phyloP scores from a whole-genome alignment of 345 rosid genomes.

The Hibiscus syriacus region DNA sequence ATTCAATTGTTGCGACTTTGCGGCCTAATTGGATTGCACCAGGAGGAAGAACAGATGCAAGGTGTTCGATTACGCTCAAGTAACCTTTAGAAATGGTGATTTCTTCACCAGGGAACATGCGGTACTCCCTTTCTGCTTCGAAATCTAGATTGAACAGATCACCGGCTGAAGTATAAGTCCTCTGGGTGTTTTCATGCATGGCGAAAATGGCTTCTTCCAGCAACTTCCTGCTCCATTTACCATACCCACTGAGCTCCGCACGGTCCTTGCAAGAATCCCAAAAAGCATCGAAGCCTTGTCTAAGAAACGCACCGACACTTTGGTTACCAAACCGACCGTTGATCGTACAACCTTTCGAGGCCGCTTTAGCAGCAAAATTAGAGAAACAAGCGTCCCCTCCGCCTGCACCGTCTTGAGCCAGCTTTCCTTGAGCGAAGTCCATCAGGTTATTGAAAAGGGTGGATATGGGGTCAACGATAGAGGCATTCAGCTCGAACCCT shows the following conservation, averaged over 20 bases:
- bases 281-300: constrained; percentile 45
- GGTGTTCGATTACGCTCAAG: constrained; percentile 36
- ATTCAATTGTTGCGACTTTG: constrained; percentile 56
- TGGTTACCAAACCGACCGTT: constrained; percentile 25
- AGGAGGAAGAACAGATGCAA: constrained; percentile 70
- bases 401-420: constrained; percentile 10
- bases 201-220: constrained; percentile 72
- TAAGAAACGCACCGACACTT: constrained; percentile 63
- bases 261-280: constrained; percentile 32
- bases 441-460: constrained; percentile 59
- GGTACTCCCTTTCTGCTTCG: constrained; percentile 78
- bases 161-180: constrained; percentile 81
- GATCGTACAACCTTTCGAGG: constrained; percentile 23
- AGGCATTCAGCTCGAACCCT: constrained; percentile 44
- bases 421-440: constrained; percentile 72
- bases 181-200: constrained; percentile 65
- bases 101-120: constrained; percentile 87
- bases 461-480: constrained; percentile 45
- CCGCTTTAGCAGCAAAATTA: constrained; percentile 34
- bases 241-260: constrained; percentile 28
- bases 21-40: constrained; percentile 58
- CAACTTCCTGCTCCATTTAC: constrained; percentile 41
- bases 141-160: constrained; percentile 66
- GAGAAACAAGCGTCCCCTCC: constrained; percentile 15
- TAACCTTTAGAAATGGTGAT: constrained; percentile 94